Conservation (phyloP, 805 yeast genomes). For the Monosporozyma solicola region DNA sequence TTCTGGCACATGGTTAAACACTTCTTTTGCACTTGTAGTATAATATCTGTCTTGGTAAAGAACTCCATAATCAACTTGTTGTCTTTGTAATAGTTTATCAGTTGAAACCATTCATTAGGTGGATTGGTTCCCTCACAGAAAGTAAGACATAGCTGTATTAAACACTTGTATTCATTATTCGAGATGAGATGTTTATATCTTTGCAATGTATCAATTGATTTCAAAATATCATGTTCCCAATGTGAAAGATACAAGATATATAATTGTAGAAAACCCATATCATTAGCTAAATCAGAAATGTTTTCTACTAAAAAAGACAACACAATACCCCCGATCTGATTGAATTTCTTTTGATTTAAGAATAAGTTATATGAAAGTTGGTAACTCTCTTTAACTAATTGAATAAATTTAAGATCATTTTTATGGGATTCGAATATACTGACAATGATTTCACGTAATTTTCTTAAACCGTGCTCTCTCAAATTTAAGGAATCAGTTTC, state of each 20-base stretch:
- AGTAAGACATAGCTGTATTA: neutral
- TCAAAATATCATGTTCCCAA: constrained; percentile 12
- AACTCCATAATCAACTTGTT: constrained; percentile 7
- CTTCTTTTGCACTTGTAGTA: constrained; percentile 11
- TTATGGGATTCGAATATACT: constrained; percentile 9
- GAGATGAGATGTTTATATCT: neutral
- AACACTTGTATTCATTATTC: neutral
- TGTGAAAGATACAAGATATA: constrained; percentile 16
- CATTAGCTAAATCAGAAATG: constrained; percentile 5
- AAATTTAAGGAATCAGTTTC: constrained; percentile 7
- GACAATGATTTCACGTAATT: constrained; percentile 21
- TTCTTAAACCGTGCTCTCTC: constrained; percentile 27
- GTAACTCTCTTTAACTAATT: constrained; percentile 13
- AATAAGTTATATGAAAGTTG: constrained; percentile 12
- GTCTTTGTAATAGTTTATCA: constrained; percentile 1
- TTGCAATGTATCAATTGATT: constrained; percentile 4
- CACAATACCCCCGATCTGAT: constrained; percentile 11
- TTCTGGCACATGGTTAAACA: constrained; percentile 7
- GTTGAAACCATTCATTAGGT: constrained; percentile 12
- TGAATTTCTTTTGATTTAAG: constrained; percentile 7
- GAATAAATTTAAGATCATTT: constrained; percentile 9
- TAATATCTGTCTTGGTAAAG: constrained; percentile 8
- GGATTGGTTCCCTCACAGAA: constrained; percentile 2
- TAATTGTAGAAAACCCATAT: constrained; percentile 5
- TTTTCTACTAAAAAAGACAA: constrained; percentile 11